Percentiles rank a stretch among this genome's conserved stretches.
These are phyloP conservation scores for Capronia coronata DNA, from an alignment of 2,329 filamentous ascomycete species.

Conservation along the genomic window DNA sequence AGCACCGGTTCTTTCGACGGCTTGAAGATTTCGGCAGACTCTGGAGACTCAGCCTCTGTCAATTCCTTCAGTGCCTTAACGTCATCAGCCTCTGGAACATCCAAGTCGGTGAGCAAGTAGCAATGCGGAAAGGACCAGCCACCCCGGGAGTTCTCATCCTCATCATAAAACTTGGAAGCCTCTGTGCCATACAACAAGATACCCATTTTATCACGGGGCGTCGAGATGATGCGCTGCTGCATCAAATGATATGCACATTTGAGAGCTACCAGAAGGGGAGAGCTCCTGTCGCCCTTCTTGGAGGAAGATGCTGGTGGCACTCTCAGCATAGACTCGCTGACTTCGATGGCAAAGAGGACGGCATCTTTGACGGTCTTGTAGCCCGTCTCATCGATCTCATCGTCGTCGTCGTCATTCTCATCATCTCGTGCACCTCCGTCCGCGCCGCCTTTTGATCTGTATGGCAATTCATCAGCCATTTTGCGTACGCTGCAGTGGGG, in stretches of 20 bases:
- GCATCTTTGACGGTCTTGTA: constrained; percentile 95
- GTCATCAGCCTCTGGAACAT: constrained; percentile 78
- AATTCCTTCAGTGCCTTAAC: constrained; percentile 72
- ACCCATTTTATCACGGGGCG: constrained; percentile 95
- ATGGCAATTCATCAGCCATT: constrained; percentile 26
- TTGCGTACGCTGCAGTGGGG: background rate
- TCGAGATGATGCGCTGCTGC: constrained; percentile 97
- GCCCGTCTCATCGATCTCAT: constrained; percentile 47
- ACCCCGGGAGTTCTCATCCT: constrained; percentile 51
- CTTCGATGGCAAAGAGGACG: constrained; percentile 91
- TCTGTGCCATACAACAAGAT: constrained; percentile 87
- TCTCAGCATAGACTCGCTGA: constrained; percentile 79
- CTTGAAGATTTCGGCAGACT: constrained; percentile 60
- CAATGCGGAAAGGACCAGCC: constrained; percentile 76
- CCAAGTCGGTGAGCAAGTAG: constrained; percentile 82
- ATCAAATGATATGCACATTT: constrained; percentile 94
- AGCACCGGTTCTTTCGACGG: constrained; percentile 63
- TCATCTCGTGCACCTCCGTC: constrained; percentile 33
- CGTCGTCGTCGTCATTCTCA: constrained; percentile 41
- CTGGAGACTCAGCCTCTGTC: constrained; percentile 61
- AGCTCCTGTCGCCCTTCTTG: constrained; percentile 73
- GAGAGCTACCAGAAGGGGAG: constrained; percentile 72
- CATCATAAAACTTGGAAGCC: constrained; percentile 69
- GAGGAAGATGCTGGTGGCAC: constrained; percentile 57
- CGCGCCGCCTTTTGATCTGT: constrained; percentile 34